Conservation (phyloP, 108 stramenopile species). For the Cyclostephanos tholiformis region DNA sequence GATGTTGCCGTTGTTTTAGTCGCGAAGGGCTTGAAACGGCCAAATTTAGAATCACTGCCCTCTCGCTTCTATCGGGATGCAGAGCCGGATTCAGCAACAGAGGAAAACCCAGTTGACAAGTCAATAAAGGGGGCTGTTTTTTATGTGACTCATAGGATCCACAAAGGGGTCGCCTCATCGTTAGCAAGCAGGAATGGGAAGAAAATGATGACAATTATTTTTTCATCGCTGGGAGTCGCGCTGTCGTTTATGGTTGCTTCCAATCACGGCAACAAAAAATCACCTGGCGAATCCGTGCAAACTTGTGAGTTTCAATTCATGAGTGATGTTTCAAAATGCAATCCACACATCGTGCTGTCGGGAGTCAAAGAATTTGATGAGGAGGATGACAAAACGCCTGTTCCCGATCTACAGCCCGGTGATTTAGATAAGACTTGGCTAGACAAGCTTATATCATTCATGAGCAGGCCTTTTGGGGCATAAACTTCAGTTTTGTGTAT, state of each 20-base stretch:
- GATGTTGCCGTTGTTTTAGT: constrained; percentile 33
- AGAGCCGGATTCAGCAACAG: not conserved
- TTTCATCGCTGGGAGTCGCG: constrained; percentile 12
- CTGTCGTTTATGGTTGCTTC: not conserved
- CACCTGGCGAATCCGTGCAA: not conserved
- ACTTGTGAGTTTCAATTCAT: not conserved
- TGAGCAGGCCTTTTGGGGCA: constrained; percentile 8
- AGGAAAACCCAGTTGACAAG: constrained; percentile 1
- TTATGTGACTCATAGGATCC: not conserved
- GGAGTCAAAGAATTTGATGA: not conserved
- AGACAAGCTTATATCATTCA: constrained; percentile 27
- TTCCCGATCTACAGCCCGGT: not conserved
- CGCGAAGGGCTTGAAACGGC: constrained; percentile 15
- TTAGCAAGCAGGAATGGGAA: not conserved
- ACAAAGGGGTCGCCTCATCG: not conserved
- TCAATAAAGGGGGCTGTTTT: not conserved
- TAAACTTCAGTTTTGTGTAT: not conserved
- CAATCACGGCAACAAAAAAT: not conserved
- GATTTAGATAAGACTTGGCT: constrained; percentile 32
- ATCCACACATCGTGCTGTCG: not conserved
- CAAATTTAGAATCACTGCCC: constrained; percentile 3
- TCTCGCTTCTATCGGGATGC: constrained; percentile 20
- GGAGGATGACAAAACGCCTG: not conserved
- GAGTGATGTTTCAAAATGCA: not conserved
- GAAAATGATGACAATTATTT: not conserved